These are phyloP conservation scores for Elongisporangium anandrum DNA, from an alignment of 352 stramenopile species.

Conservation along the genomic window DNA sequence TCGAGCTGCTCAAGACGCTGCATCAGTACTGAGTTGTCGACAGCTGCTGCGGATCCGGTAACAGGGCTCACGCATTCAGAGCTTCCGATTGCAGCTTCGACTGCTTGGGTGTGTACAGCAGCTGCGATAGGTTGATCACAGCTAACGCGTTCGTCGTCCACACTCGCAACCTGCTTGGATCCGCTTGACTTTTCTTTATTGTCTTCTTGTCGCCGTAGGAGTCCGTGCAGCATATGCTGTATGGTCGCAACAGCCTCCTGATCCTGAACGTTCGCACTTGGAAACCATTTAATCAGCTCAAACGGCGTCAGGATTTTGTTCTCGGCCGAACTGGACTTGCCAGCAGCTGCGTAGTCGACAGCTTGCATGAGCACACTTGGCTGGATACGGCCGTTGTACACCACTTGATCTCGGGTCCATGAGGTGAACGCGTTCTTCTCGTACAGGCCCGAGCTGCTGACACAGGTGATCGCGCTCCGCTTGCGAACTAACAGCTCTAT, in stretches of 20 bases:
- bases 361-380: conserved; percentile 10
- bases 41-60: neutral
- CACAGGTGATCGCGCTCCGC: neutral
- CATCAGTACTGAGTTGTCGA: neutral
- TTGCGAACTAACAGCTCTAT: neutral
- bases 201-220: neutral
- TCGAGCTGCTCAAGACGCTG: neutral
- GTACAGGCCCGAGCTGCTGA: neutral
- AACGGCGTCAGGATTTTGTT: conserved; percentile 7
- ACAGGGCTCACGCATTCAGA: neutral
- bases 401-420: conserved; percentile 5
- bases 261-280: conserved; percentile 12
- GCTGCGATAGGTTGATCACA: neutral
- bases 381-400: conserved; percentile 18
- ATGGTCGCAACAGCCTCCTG: conserved; percentile 18
- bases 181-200: neutral
- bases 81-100: neutral
- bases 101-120: neutral
- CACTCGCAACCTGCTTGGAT: neutral
- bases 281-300: conserved; percentile 16
- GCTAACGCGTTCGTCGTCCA: conserved; percentile 3
- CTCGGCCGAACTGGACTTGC: neutral
- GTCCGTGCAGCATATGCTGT: conserved; percentile 13
- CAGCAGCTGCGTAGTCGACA: conserved; percentile 2
- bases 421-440: neutral